Evolutionary conservation across 2,329 filamentous ascomycete species (phyloP).

Genomic region (Didymella keratinophila): DNA sequence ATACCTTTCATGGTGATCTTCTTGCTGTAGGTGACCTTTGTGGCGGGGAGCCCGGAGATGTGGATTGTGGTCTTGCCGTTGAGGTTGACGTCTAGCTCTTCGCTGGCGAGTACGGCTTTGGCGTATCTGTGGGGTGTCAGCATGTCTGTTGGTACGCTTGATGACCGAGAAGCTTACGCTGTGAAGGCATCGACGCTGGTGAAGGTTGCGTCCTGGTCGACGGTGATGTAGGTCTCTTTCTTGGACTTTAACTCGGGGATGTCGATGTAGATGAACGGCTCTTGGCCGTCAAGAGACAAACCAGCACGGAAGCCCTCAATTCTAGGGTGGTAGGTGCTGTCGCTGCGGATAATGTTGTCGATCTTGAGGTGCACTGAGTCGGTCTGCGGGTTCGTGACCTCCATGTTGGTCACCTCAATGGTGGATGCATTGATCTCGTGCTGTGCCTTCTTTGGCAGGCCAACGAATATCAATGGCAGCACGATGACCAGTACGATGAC

Average conservation of each 20-base stretch:
- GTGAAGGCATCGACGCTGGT: constrained; percentile 56
- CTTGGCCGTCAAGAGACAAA: constrained; percentile 56
- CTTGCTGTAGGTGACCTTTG: constrained; percentile 63
- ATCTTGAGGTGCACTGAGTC: constrained; percentile 60
- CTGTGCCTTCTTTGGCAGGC: constrained; percentile 66
- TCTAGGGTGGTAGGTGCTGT: constrained; percentile 61
- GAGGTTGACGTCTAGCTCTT: constrained; percentile 60
- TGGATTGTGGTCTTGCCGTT: constrained; percentile 62
- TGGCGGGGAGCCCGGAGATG: constrained; percentile 59
- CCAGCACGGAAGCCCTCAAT: constrained; percentile 63
- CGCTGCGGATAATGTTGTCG: constrained; percentile 56
- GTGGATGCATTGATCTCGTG: constrained; percentile 60
- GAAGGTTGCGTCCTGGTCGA: constrained; percentile 58
- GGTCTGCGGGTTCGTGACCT: constrained; percentile 60
- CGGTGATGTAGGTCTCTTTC: constrained; percentile 52
- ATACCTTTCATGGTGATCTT: constrained; percentile 65
- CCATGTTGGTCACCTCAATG: constrained; percentile 59
- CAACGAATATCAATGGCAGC: constrained; percentile 66
- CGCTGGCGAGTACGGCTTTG: constrained; percentile 57
- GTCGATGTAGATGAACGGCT: constrained; percentile 55
- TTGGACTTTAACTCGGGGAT: constrained; percentile 57
- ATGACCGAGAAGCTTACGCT: constrained; percentile 23
- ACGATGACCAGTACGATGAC: constrained; percentile 64
- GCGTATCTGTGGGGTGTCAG: constrained; percentile 49
- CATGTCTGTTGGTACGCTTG: too few relatives aligned